A percentile compares a stretch with the other conserved stretches of the same genome.
These are phyloP conservation scores for Musa beccarii DNA, from an alignment of 176 grass and related monocot genomes.

Conservation along the genomic window DNA sequence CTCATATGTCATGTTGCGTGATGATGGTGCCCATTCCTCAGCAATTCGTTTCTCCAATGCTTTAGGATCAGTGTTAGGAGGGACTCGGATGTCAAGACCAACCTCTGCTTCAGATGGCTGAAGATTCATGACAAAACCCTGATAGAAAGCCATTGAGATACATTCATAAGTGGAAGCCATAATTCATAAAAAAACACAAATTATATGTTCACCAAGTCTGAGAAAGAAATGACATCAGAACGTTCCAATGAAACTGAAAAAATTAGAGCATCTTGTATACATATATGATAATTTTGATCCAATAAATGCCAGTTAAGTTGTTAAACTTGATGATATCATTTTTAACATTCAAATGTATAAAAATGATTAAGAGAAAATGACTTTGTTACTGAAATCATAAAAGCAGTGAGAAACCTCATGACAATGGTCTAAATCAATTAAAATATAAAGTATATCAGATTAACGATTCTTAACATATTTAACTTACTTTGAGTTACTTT, in stretches of 20 bases:
- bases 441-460: no score
- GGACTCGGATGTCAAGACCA: constrained; percentile 73
- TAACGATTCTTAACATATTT: no score
- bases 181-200: neutral
- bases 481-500: no score
- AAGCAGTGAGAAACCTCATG: no score
- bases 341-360: neutral
- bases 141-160: constrained; percentile 17
- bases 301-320: neutral
- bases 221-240: neutral
- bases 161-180: neutral
- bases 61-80: constrained; percentile 50
- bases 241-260: neutral
- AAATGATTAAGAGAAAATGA: no score
- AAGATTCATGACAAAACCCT: constrained; percentile 99
- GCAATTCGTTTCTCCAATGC: constrained; percentile 63
- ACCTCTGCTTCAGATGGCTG: constrained; percentile 95
- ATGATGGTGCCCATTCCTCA: constrained; percentile 90
- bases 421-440: no score
- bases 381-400: no score
- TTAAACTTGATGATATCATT: neutral
- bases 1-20: constrained; percentile 74
- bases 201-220: neutral
- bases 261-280: neutral
- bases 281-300: neutral